Evolutionary conservation across 2,329 filamentous ascomycete species (phyloP).

Genomic region (Aspergillus terreus): DNA sequence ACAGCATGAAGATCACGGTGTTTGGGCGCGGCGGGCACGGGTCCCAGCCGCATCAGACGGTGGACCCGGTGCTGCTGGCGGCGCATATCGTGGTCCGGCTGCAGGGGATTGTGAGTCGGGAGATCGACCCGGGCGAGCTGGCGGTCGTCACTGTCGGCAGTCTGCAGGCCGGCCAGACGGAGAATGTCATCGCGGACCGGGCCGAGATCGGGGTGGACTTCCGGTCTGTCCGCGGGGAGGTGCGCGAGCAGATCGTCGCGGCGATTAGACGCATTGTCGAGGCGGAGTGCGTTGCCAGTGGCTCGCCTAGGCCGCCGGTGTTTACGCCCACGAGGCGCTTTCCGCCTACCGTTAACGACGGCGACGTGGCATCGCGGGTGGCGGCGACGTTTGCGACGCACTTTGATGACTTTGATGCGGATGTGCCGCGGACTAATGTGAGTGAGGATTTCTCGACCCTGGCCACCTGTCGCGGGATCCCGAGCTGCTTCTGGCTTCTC

Average conservation of each 20-base stretch:
- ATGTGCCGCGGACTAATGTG: conserved; percentile 30
- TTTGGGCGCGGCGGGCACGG: conserved; percentile 58
- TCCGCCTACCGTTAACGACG: conserved; percentile 54
- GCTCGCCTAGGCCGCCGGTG: conserved; percentile 46
- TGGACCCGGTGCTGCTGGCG: conserved; percentile 59
- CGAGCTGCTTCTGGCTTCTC: conserved; percentile 55
- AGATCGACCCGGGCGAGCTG: conserved; percentile 50
- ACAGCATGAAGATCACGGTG: conserved; percentile 51
- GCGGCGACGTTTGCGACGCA: conserved; percentile 45
- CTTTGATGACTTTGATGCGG: conserved; percentile 41
- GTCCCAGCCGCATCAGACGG: conserved; percentile 51
- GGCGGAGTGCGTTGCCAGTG: conserved; percentile 52
- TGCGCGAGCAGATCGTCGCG: conserved; percentile 46
- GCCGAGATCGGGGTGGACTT: conserved; percentile 56
- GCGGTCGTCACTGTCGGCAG: conserved; percentile 58
- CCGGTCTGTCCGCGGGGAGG: conserved; percentile 45
- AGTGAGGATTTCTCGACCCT: conserved; percentile 60
- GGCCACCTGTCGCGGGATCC: conserved; percentile 47
- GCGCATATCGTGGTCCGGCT: conserved; percentile 53
- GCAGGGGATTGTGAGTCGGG: conserved; percentile 57
- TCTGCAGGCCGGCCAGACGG: conserved; percentile 56
- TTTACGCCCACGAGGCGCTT: conserved; percentile 49
- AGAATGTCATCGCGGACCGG: conserved; percentile 57
- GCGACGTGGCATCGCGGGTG: conserved; percentile 39
- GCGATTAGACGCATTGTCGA: conserved; percentile 54